Evolutionary conservation across 768 basidiomycete species (phyloP), one percentile per base, ranked within the genome.

Genomic region (Suillus ampliporus): DNA sequence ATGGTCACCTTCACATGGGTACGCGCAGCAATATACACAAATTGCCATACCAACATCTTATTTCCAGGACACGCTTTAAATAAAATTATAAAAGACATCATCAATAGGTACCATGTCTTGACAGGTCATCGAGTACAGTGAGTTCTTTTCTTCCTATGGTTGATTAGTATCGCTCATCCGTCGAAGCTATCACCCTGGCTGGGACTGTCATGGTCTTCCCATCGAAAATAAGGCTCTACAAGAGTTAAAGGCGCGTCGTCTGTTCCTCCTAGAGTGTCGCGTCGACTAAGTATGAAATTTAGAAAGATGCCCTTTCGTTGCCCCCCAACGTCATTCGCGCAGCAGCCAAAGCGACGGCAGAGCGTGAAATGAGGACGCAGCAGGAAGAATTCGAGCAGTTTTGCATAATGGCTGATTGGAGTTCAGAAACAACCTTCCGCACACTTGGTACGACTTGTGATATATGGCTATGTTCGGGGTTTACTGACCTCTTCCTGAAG

Each of bases 131-230:
- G 85, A 67, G 90, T 98, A 47, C 89, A 95, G 95, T 97, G 67
- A 74, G 91, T 72, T 35, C 59, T 28, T 43, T n/a, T 56, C 38
- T 54, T 65, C 34, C 48, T 35, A 23, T 4, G 0, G n/a, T 26
- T 50, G 48, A 23, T 57, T 64, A 46, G 65, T 34, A 43, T 15
- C 2, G 35, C 40, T 35, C 60, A 57, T 60, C 58, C 43, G 46
- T 40, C 14, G n/a, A 61, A 98, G 97, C 70, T 98, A 96, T 77
- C 76, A 92, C 15, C 96, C 97, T 40, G 97, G 97, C 11, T 99
- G 95, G 94, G 97, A 99, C 71, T 99, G 97, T 69, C 97, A 99
- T 73, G 97, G 97, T 7, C 86, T 98, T 14, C 97, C 97, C 0
- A 98, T 99, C 64, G 97, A 99, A 74, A 94, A 94, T 67, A 98